A percentile compares a stretch with the other conserved stretches of the same genome.
phyloP scores from a whole-genome alignment of 1,139 yeast genomes.

The Diutina siamensis region DNA sequence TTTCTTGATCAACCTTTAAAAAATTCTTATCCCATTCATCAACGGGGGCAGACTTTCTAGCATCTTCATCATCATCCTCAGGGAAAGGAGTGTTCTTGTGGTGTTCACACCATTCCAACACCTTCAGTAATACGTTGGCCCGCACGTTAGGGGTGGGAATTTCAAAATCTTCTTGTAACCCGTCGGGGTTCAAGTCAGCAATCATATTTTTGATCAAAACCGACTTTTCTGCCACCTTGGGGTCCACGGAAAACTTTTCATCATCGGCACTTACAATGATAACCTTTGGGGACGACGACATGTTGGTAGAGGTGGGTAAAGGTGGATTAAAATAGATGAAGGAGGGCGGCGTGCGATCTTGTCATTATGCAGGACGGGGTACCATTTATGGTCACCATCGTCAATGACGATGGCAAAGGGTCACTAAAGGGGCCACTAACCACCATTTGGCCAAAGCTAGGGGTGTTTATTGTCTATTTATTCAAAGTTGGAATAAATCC shows the following conservation, averaged over 20 bases:
- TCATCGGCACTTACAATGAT: constrained; percentile 64
- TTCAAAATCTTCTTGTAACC: constrained; percentile 47
- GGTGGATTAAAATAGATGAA: not conserved
- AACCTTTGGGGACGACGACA: constrained; percentile 23
- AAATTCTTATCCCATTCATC: constrained; percentile 97
- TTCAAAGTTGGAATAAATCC: constrained; percentile 79
- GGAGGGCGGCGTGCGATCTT: not conserved
- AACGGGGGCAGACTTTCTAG: constrained; percentile 55
- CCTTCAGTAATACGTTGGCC: constrained; percentile 77
- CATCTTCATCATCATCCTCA: constrained; percentile 73
- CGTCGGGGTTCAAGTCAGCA: constrained; percentile 60
- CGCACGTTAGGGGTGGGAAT: constrained; percentile 90
- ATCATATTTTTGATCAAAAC: constrained; percentile 83
- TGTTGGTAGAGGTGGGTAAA: not conserved
- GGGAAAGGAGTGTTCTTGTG: constrained; percentile 79
- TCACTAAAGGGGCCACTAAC: no score
- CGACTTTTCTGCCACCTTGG: constrained; percentile 83
- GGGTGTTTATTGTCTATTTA: no score
- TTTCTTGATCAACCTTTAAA: constrained; percentile 93
- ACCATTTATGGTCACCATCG: no score
- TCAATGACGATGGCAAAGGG: no score
- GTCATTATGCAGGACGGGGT: not conserved
- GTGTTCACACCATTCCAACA: constrained; percentile 95
- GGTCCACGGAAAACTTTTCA: constrained; percentile 63
- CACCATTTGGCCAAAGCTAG: no score